A percentile compares a stretch with the other conserved stretches of the same genome.
These are phyloP conservation scores for Trametes coccinea DNA, from an alignment of 768 basidiomycete species.

Conservation along the genomic window DNA sequence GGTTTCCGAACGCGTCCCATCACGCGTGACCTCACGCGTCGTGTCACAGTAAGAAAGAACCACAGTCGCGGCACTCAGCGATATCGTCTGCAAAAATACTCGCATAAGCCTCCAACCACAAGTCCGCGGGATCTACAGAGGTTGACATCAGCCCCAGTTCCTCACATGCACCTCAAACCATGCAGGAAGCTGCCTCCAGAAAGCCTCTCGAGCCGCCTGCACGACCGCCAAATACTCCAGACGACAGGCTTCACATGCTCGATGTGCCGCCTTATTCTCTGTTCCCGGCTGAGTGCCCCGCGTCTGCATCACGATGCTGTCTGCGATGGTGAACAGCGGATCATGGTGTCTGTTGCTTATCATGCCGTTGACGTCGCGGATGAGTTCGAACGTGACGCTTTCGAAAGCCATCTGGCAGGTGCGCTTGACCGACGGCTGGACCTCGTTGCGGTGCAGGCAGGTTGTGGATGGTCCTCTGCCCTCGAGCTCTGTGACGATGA, in stretches of 20 bases:
- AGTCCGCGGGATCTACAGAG: neutral
- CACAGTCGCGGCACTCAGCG: too few relatives aligned
- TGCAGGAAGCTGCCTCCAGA: slow-evolving; percentile 62
- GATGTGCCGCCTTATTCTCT: slow-evolving; percentile 44
- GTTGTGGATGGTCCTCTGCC: slow-evolving; percentile 46
- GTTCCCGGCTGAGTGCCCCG: slow-evolving; percentile 46
- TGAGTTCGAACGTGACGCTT: slow-evolving; percentile 70
- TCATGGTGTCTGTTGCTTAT: slow-evolving; percentile 66
- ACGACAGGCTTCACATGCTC: slow-evolving; percentile 66
- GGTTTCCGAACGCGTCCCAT: slow-evolving; percentile 7
- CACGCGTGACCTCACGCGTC: slow-evolving; percentile 19
- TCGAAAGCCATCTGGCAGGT: slow-evolving; percentile 74
- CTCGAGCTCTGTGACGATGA: slow-evolving; percentile 74
- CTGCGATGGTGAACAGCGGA: slow-evolving; percentile 68
- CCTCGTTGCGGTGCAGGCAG: slow-evolving; percentile 53
- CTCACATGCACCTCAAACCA: slow-evolving; percentile 64
- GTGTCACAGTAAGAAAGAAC: slow-evolving; percentile 6
- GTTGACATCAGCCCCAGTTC: slow-evolving; percentile 32
- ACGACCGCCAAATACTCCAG: slow-evolving; percentile 62
- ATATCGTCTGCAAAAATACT: too few relatives aligned
- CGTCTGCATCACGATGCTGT: slow-evolving; percentile 66
- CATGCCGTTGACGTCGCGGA: slow-evolving; percentile 72
- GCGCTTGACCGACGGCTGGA: slow-evolving; percentile 46
- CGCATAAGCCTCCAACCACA: too few relatives aligned
- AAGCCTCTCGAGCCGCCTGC: slow-evolving; percentile 57